These are phyloP conservation scores for Capsella bursapastoris DNA, from an alignment of 345 rosid species.

Conservation along the genomic window DNA sequence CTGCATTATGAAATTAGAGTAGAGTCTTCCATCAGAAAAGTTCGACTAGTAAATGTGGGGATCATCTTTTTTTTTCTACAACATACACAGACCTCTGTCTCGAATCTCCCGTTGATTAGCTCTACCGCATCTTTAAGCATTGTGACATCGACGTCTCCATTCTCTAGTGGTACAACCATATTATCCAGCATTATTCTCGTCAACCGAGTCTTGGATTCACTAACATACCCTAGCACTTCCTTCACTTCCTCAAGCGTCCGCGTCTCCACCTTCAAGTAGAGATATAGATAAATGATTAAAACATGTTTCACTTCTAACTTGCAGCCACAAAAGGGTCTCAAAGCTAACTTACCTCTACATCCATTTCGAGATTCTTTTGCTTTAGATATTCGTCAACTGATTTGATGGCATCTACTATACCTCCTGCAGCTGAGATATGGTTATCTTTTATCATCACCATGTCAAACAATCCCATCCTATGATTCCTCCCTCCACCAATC, in stretches of 20 bases:
- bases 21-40: slow-evolving; percentile 2
- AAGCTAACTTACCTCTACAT: slow-evolving; percentile 74
- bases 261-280: slow-evolving; percentile 72
- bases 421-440: slow-evolving; percentile 93
- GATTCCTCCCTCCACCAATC: slow-evolving; percentile 95
- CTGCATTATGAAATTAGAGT: slow-evolving; percentile 45
- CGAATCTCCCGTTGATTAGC: slow-evolving; percentile 71
- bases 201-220: slow-evolving; percentile 60
- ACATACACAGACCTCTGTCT: slow-evolving; percentile 72
- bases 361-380: slow-evolving; percentile 76
- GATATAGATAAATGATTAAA: background rate
- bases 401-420: slow-evolving; percentile 74
- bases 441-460: slow-evolving; percentile 98
- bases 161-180: slow-evolving; percentile 86
- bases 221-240: slow-evolving; percentile 67
- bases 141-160: slow-evolving; percentile 82
- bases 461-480: slow-evolving; percentile 95
- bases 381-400: slow-evolving; percentile 73
- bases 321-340: background rate
- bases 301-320: background rate
- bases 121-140: slow-evolving; percentile 85
- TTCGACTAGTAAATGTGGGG: background rate
- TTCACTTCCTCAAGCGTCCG: slow-evolving; percentile 84
- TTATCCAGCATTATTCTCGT: slow-evolving; percentile 94
- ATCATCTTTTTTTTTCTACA: background rate